Evolutionary conservation across 2,329 filamentous ascomycete species (phyloP).

Genomic region (Golovinomyces cichoracearum): DNA sequence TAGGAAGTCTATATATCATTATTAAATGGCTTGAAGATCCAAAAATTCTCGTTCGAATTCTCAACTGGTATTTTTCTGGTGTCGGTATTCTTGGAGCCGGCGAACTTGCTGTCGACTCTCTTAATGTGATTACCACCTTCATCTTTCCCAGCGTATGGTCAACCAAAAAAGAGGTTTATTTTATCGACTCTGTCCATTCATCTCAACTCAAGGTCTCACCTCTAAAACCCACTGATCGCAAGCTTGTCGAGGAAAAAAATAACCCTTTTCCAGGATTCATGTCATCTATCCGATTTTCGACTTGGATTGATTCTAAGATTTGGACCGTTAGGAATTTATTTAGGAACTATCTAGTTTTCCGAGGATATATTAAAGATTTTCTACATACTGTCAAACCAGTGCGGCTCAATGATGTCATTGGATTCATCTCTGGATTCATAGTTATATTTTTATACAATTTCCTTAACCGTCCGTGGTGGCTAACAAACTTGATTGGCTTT

Average conservation of each 20-base stretch:
- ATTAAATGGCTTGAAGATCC: slow-evolving; percentile 75
- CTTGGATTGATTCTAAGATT: slow-evolving; percentile 11
- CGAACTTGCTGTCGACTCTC: slow-evolving; percentile 43
- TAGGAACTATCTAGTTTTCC: slow-evolving; percentile 23
- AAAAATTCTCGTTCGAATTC: slow-evolving; percentile 51
- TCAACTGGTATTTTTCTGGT: slow-evolving; percentile 56
- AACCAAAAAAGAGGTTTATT: slow-evolving; percentile 23
- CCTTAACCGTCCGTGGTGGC: slow-evolving; percentile 13
- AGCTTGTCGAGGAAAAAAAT: slow-evolving; percentile 8
- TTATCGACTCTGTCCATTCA: slow-evolving; percentile 17
- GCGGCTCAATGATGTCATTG: slow-evolving; percentile 11
- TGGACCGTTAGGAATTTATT: slow-evolving; percentile 29
- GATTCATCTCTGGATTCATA: slow-evolving; percentile 10
- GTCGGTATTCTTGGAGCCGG: slow-evolving; percentile 23
- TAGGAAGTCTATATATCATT: slow-evolving; percentile 59
- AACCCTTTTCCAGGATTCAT: slow-evolving; percentile 19
- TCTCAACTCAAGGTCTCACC: slow-evolving; percentile 6
- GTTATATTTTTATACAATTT: slow-evolving; percentile 12
- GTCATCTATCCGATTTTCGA: slow-evolving; percentile 14
- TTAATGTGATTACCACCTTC: slow-evolving; percentile 38
- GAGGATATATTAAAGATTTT: slow-evolving; percentile 10
- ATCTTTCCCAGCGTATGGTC: slow-evolving; percentile 50
- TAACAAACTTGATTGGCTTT: slow-evolving; percentile 71
- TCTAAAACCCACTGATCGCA: not conserved
- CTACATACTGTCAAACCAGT: slow-evolving; percentile 7